Percentiles rank a stretch among this genome's conserved stretches.
phyloP scores from a whole-genome alignment of 352 stramenopile species.

The Pythium scleroteichum region DNA sequence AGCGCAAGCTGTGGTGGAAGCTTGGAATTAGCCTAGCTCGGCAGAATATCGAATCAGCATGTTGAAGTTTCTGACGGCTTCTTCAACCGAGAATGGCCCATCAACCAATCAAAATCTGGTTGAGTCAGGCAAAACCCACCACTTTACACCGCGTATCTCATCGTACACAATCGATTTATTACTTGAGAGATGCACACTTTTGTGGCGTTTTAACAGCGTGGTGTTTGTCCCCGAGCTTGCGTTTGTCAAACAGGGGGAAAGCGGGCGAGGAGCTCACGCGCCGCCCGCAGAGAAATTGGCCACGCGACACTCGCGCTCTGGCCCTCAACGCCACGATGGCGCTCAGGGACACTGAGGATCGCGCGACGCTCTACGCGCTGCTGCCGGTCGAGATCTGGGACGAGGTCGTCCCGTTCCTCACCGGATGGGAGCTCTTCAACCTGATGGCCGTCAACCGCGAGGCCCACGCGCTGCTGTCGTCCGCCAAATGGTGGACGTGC shows the following conservation, averaged over 20 bases:
- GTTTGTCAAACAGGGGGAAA: slow-evolving; percentile 11
- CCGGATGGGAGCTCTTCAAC: slow-evolving; percentile 27
- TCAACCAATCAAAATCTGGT: slow-evolving; percentile 8
- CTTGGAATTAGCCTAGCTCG: background rate
- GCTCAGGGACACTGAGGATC: background rate
- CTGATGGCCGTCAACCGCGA: slow-evolving; percentile 13
- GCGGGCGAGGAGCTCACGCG: no score
- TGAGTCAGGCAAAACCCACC: background rate
- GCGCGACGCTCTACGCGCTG: slow-evolving; percentile 8
- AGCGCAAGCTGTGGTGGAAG: no score
- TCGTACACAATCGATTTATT: background rate
- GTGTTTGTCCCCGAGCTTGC: slow-evolving; percentile 17
- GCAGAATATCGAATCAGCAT: slow-evolving; percentile 2
- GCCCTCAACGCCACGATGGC: no score
- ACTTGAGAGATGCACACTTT: background rate
- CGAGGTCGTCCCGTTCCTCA: slow-evolving; percentile 22
- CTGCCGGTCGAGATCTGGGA: slow-evolving; percentile 25
- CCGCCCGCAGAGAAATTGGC: background rate
- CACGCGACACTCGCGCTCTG: background rate
- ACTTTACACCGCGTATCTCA: background rate
- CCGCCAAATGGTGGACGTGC: slow-evolving; percentile 18
- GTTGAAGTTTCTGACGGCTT: slow-evolving; percentile 20
- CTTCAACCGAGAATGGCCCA: background rate
- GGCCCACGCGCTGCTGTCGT: slow-evolving; percentile 8
- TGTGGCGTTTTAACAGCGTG: background rate